Evolutionary conservation across 352 stramenopile species (phyloP).

Genomic region (Phytopythium oedochilum): DNA sequence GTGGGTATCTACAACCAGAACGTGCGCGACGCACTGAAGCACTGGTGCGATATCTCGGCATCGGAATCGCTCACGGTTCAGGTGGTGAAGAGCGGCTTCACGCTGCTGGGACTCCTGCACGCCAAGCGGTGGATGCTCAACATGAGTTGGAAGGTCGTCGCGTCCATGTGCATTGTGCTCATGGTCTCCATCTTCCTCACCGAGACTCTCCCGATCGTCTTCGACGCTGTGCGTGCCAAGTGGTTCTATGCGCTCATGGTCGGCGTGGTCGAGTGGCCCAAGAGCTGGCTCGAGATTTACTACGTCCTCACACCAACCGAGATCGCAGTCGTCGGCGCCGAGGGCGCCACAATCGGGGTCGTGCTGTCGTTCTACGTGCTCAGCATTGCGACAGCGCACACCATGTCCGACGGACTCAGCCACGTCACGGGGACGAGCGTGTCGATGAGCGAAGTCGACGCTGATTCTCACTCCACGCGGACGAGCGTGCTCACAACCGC

Average conservation of each 20-base stretch:
- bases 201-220: slow-evolving; percentile 30
- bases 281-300: slow-evolving; percentile 36
- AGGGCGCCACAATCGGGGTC: slow-evolving; percentile 49
- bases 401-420: slow-evolving; percentile 21
- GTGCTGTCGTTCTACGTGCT: slow-evolving; percentile 45
- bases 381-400: slow-evolving; percentile 19
- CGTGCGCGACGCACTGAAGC: slow-evolving; percentile 20
- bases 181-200: slow-evolving; percentile 22
- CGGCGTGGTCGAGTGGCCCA: slow-evolving; percentile 26
- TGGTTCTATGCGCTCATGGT: slow-evolving; percentile 38
- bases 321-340: slow-evolving; percentile 40
- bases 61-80: slow-evolving; percentile 14
- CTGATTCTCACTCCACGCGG: slow-evolving; percentile 20
- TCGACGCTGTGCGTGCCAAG: slow-evolving; percentile 23
- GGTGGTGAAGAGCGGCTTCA: slow-evolving; percentile 19
- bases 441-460: slow-evolving; percentile 14
- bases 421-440: slow-evolving; percentile 15
- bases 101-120: slow-evolving; percentile 28
- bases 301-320: slow-evolving; percentile 39
- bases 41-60: slow-evolving; percentile 29
- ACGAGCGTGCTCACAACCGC: slow-evolving; percentile 16
- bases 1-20: slow-evolving; percentile 33
- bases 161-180: slow-evolving; percentile 17
- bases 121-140: slow-evolving; percentile 37
- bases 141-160: slow-evolving; percentile 33